Conservation (phyloP, 257 asterid genomes). For the Capsicum pubescens region DNA sequence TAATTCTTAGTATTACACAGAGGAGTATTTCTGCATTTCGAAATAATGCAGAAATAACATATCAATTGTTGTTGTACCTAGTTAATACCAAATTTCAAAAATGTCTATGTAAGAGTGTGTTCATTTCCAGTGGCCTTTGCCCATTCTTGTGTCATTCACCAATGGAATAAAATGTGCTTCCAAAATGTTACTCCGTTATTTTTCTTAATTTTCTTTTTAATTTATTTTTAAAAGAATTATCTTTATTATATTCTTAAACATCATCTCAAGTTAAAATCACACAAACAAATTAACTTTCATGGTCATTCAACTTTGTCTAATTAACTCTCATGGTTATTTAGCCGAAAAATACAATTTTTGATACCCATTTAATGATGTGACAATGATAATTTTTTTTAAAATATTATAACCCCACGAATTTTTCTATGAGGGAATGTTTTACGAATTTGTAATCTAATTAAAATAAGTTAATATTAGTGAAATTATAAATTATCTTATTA, state of each 20-base stretch:
- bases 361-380: no score
- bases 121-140: conserved; percentile 13
- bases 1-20: conserved; percentile 31
- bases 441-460: no score
- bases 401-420: no score
- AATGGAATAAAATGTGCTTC: not conserved
- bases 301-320: no score
- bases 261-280: not conserved
- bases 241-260: not conserved
- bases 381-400: no score
- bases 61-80: conserved; percentile 13
- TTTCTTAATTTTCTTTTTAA: not conserved
- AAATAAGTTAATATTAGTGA: no score
- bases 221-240: not conserved
- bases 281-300: no score
- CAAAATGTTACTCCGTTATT: not conserved
- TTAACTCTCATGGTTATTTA: no score
- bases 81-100: no score
- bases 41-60: conserved; percentile 1
- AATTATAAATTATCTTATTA: no score
- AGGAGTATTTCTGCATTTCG: not conserved
- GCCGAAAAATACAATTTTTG: no score
- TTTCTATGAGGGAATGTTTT: no score
- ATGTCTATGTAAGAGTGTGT: not conserved
- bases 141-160: not conserved